Percentiles rank a stretch among this genome's conserved stretches.
phyloP scores from a whole-genome alignment of 2,329 filamentous ascomycete species.

The Pseudocercospora fuligena region DNA sequence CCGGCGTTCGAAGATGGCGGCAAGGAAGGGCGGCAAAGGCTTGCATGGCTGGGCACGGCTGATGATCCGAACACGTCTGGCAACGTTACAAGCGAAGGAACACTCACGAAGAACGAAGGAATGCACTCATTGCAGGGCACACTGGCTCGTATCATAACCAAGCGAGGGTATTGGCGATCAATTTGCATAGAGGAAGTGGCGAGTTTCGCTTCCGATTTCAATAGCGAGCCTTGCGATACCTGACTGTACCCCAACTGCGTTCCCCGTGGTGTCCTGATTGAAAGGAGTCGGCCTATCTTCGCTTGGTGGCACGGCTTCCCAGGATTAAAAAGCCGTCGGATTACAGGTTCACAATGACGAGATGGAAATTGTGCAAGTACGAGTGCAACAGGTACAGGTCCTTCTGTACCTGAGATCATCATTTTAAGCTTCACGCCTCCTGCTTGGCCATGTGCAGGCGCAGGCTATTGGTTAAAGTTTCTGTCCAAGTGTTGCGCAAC shows the following conservation, averaged over 20 bases:
- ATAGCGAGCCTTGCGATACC: no score
- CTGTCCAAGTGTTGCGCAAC: neutral
- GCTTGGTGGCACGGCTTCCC: neutral
- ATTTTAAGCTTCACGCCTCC: neutral
- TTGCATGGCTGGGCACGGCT: conserved; percentile 9
- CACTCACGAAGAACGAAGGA: neutral
- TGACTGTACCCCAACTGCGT: neutral
- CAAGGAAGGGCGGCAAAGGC: conserved; percentile 2
- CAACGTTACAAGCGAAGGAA: neutral
- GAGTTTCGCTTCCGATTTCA: neutral
- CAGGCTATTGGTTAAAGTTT: neutral
- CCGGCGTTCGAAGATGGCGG: neutral
- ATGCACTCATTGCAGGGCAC: neutral
- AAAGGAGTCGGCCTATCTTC: neutral
- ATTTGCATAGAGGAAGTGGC: neutral
- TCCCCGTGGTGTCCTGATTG: neutral
- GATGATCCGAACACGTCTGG: neutral
- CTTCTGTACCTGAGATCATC: neutral
- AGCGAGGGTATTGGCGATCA: neutral
- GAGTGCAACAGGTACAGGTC: neutral
- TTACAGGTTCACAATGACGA: neutral
- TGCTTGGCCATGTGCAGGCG: neutral
- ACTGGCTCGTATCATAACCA: no score
- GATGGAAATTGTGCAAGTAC: neutral
- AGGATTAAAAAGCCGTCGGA: no score